Base-by-base conservation (phyloP, 148 eudicot genomes). In the Fallopia convolvulus region DNA sequence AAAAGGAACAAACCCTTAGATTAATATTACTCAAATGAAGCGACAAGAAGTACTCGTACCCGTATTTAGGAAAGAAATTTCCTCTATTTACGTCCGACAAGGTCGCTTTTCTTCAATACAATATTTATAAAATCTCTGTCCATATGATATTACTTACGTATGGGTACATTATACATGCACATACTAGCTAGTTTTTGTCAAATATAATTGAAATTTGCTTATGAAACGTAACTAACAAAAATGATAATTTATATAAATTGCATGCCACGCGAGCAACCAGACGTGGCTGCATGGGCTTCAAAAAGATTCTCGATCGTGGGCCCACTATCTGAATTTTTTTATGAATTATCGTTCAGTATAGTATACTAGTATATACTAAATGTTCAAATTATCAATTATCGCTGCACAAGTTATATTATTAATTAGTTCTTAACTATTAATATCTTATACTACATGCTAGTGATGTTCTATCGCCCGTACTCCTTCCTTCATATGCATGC, bases 281-380 rank as follows among this genome's bases (percentile, higher is more conserved):
- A 68, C 72, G 72, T 68, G 72, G 72, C 72, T 36, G 44, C 46
- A 68, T 68, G 72, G 44, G 72, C 44, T 36, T 39, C 46, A 68
- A 68, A 36, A 63, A 63, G 70, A 63, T 63, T 63, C 70, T 63
- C 39, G 30, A 26, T 26, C 30, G 11, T 68, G 20, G 20, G 44
- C 46, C 72, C 20, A 14, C 46, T 6, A 6, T 36, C 8, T 68
- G 21, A 36, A 36, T 42, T 15, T 18, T 36, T 36, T 17, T 66
- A 14, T 66, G 40, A 65, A 11, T 32, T 32, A 11, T 14, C 68
- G 11, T 44, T 44, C 47, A 8, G 2, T 44, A 44, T 26, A 26
- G 30, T 26, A 41, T 41, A 5, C 44, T 4, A 4, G 8, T 41
- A 41, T 6, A 41, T 41, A 41, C 44, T 41, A 41, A 5, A 41